Evolutionary conservation across 2,329 filamentous ascomycete species (phyloP).

Genomic region (Neurospora sp.): DNA sequence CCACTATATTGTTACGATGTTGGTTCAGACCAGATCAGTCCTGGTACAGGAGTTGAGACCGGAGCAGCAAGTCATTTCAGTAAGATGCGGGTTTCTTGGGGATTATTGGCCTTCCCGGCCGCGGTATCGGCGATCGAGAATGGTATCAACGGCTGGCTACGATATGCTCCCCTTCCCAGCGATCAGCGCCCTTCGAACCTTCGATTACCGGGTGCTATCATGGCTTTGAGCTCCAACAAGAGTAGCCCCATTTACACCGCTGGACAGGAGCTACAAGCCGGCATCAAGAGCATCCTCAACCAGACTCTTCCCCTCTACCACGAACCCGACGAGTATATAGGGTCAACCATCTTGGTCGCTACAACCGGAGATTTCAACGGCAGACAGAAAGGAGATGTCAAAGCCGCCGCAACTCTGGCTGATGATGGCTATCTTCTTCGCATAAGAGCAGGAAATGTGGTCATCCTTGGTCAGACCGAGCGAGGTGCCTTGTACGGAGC

Average conservation of each 20-base stretch:
- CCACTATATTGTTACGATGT: background rate
- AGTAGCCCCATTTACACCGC: slow-evolving; percentile 49
- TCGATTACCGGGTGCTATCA: slow-evolving; percentile 15
- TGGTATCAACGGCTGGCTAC: slow-evolving; percentile 52
- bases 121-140: slow-evolving; percentile 43
- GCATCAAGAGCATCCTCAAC: slow-evolving; percentile 47
- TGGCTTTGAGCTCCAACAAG: slow-evolving; percentile 35
- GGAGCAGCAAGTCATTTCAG: background rate
- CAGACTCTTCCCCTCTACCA: slow-evolving; percentile 24
- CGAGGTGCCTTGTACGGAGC: slow-evolving; percentile 59
- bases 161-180: slow-evolving; percentile 44
- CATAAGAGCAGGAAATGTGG: slow-evolving; percentile 33
- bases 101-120: slow-evolving; percentile 5
- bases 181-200: slow-evolving; percentile 7
- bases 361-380: slow-evolving; percentile 30
- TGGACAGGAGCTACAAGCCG: slow-evolving; percentile 46
- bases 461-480: slow-evolving; percentile 56
- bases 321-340: background rate
- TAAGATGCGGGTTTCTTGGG: background rate
- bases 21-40: background rate
- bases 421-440: slow-evolving; percentile 54
- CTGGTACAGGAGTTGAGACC: background rate
- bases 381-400: slow-evolving; percentile 14
- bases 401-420: slow-evolving; percentile 26
- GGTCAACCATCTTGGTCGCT: slow-evolving; percentile 17